Base-by-base conservation (phyloP, 164 flowering plant genomes). In the Annona squamosa region DNA sequence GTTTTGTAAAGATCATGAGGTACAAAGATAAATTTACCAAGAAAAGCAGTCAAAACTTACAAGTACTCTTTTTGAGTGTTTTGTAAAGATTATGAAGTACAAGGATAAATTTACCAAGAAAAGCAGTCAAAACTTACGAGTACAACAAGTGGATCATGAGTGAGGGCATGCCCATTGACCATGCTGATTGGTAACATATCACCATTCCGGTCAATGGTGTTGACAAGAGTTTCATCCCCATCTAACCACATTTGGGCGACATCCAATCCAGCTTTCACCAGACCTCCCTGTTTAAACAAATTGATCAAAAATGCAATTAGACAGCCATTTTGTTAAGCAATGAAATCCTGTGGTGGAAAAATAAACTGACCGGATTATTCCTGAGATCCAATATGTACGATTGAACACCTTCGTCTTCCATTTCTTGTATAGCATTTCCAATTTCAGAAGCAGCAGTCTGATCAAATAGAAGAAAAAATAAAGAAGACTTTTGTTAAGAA, bases 201-300 rank as follows among this genome's bases (percentile, higher is more conserved):
- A 3, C 99, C 97, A 26, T 88, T 86, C 5, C 99, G 83, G 77
- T 95, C 99, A 68, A 90, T 83, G 26, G 99, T 87, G 83, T 95
- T 89, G 69, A 95, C 99, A 70, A 93, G 88, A 69, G 97, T 95
- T 86, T 92, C 98, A 79, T 91, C 87, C 46, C 99, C 99, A 81
- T 93, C 97, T n/a, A 95, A 85, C 96, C 99, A 95, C 65, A 95
- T 89, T 76, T 90, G 96, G 62, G 99, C 97, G 81, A 93, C 97
- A 82, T 95, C 99, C 48, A 95, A 87, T 63, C 99, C 99, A 48
- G 91, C 93, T 83, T 81, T 93, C 37, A 95, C 98, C 81, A 95
- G 73, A 12, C 98, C 99, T 0, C 99, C 99, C 98, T 95, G 82
- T 65, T 77, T 67, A 42, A 77, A 37, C 19, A 7, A 46, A 61